phyloP scores from a whole-genome alignment of 2,329 filamentous ascomycete species.

The Aspergillus costaricaensis region DNA sequence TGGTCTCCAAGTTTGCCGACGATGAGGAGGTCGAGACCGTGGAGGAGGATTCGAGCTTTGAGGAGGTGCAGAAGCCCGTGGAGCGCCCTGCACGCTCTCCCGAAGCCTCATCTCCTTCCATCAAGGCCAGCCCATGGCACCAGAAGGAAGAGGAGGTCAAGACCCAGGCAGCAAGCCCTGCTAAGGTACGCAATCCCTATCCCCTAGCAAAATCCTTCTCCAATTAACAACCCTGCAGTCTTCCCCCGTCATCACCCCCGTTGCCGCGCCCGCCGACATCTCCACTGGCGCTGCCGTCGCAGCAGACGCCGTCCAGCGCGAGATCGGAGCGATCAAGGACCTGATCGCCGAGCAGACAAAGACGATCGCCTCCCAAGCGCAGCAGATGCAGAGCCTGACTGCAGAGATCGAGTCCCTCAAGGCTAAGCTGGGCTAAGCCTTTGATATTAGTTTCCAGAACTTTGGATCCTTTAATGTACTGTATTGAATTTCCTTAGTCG shows the following conservation, averaged over 20 bases:
- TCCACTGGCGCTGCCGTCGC: conserved; percentile 34
- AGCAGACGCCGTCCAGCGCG: conserved; percentile 61
- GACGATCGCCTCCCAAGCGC: conserved; percentile 74
- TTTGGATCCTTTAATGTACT: conserved; percentile 11
- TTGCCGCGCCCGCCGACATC: conserved; percentile 31
- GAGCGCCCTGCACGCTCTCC: conserved; percentile 57
- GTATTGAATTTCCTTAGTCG: conserved; percentile 9
- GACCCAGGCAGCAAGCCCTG: conserved; percentile 25
- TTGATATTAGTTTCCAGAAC: not conserved
- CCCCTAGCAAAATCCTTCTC: not conserved
- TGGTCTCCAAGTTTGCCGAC: conserved; percentile 85
- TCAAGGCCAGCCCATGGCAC: conserved; percentile 34
- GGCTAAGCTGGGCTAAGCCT: conserved; percentile 62
- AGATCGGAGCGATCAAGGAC: conserved; percentile 74
- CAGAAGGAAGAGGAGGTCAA: conserved; percentile 31
- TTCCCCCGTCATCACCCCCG: conserved; percentile 36
- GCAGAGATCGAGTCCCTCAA: conserved; percentile 79
- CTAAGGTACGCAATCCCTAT: conserved; percentile 22
- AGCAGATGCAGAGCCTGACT: conserved; percentile 71
- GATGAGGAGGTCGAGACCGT: conserved; percentile 59
- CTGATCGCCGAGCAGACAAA: conserved; percentile 75
- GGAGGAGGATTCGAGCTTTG: conserved; percentile 77
- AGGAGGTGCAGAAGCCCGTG: conserved; percentile 76
- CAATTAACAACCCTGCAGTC: conserved; percentile 10
- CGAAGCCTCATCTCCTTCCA: conserved; percentile 27